Evolutionary conservation across 306 rosid species (phyloP).

Genomic region (Phaseolus lunatus): DNA sequence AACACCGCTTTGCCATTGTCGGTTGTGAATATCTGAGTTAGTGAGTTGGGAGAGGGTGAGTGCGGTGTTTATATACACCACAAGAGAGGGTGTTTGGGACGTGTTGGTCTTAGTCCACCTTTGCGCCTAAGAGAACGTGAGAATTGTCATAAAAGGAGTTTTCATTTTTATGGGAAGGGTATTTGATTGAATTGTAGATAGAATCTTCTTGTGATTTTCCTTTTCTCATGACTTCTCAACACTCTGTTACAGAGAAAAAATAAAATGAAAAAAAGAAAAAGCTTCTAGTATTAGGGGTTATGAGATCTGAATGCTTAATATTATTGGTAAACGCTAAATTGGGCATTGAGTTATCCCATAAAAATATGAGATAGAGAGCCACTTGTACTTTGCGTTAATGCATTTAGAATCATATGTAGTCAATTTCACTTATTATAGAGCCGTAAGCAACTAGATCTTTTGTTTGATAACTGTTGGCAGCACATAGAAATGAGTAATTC

Average conservation of each 20-base stretch:
- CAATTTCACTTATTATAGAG: no score
- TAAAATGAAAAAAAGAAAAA: not conserved
- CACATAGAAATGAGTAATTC: not conserved
- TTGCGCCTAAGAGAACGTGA: not conserved
- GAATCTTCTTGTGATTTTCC: not conserved
- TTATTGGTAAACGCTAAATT: no score
- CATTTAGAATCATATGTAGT: not conserved
- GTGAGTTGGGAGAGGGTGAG: not conserved
- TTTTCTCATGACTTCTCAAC: not conserved
- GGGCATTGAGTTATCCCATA: no score
- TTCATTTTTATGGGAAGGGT: not conserved
- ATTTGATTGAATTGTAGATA: no score
- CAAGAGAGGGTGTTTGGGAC: not conserved
- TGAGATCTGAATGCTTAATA: not conserved
- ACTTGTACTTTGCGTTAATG: not conserved
- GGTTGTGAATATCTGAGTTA: not conserved
- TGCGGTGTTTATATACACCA: not conserved
- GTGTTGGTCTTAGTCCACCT: not conserved
- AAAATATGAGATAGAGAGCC: not conserved
- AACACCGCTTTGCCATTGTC: conserved; percentile 44
- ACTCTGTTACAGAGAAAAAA: not conserved
- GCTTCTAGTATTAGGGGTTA: not conserved
- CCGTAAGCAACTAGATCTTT: not conserved
- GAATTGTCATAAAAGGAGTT: not conserved
- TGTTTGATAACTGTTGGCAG: no score